Conservation (phyloP, 371 early-diverging fungal genomes). For the Lichtheimia ornata region DNA sequence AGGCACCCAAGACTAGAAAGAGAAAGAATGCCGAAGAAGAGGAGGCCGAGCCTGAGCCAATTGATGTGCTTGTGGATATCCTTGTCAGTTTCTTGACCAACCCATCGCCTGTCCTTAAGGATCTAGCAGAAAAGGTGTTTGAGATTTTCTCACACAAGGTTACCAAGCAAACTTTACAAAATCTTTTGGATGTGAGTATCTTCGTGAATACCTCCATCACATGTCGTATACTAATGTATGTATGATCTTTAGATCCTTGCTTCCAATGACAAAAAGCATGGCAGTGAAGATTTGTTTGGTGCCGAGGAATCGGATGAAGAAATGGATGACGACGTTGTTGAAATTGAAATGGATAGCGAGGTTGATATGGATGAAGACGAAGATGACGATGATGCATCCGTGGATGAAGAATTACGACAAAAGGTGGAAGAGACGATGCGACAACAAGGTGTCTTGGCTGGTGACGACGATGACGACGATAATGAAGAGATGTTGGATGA, state of each 20-base stretch:
- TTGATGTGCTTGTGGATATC: conserved; percentile 91
- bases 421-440: conserved; percentile 69
- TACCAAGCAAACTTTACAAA: conserved; percentile 74
- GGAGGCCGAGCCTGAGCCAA: conserved; percentile 72
- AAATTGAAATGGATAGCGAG: conserved; percentile 46
- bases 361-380: conserved; percentile 60
- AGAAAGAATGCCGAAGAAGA: conserved; percentile 28
- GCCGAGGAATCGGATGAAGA: conserved; percentile 56
- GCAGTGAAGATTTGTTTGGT: conserved; percentile 59
- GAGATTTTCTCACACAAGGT: conserved; percentile 74
- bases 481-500: conserved; percentile 77
- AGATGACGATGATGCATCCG: conserved; percentile 50
- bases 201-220: not conserved
- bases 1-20: conserved; percentile 32
- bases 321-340: conserved; percentile 29
- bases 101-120: conserved; percentile 76
- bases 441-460: conserved; percentile 49
- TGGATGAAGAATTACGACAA: conserved; percentile 71
- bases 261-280: conserved; percentile 52
- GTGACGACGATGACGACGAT: conserved; percentile 51
- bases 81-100: conserved; percentile 86
- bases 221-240: not conserved
- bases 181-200: conserved; percentile 67
- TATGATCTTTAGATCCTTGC: conserved; percentile 42
- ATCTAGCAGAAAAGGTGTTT: conserved; percentile 83